Evolutionary conservation across 306 rosid species (phyloP).

Genomic region (Pyrus betulifolia): DNA sequence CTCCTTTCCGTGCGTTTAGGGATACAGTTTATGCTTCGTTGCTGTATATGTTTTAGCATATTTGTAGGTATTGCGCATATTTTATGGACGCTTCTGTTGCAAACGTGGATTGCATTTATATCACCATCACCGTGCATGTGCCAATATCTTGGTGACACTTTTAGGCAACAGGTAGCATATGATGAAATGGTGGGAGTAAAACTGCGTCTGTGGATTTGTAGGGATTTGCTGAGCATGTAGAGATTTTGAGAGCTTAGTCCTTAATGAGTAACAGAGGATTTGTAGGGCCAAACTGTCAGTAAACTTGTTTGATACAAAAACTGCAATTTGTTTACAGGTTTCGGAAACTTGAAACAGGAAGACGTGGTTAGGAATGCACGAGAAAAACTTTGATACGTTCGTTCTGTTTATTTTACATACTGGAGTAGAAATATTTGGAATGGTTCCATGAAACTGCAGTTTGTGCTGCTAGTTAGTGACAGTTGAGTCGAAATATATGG

Average conservation of each 20-base stretch:
- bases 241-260: not conserved
- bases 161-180: no score
- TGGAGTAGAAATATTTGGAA: not conserved
- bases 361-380: not conserved
- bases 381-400: not conserved
- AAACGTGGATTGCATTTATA: no score
- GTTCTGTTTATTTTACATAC: not conserved
- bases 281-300: not conserved
- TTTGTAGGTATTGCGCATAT: not conserved
- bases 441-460: not conserved
- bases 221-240: not conserved
- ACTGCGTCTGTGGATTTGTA: not conserved
- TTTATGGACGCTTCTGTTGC: no score
- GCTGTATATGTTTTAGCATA: not conserved
- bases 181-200: not conserved
- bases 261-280: not conserved
- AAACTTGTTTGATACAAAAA: not conserved
- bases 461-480: not conserved
- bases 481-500: not conserved
- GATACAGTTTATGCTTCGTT: not conserved
- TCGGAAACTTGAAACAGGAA: not conserved
- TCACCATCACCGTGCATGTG: no score
- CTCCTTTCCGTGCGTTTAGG: not conserved
- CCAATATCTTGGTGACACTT: no score
- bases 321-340: not conserved